Base-by-base conservation (phyloP, 2,329 filamentous ascomycete genomes). In the Alternaria postmessia region DNA sequence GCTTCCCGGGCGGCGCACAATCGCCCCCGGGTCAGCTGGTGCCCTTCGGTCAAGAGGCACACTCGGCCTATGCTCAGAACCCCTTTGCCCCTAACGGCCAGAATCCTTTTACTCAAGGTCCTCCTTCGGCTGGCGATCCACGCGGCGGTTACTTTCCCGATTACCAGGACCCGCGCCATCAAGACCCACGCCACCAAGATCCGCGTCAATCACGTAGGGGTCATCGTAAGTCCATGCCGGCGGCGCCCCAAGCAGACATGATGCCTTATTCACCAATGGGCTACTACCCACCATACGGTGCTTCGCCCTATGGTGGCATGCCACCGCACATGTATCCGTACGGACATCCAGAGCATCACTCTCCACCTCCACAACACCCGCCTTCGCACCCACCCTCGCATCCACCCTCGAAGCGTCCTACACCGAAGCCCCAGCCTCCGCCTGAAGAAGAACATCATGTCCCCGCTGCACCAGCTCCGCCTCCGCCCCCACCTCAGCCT, bases 131-230 rank as follows among this genome's bases (percentile, higher is more conserved):
- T 16, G 66, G 47, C 24, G 67, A 66, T 5, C 63, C 59, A 39
- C 59, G 65, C 22, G 64, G 60, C 44, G 74, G 78, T 63, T 82
- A 81, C 67, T 82, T 82, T 53, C 64, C 66, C 30, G 70, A 66
- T 14, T 66, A 66, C 47, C 61, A 56, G 51, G 62, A 60, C 22
- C 53, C 57, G 16, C 51, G 44, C n/a, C 47, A 64, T 51, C 59
- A 55, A 42, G 60, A 58, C 28, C 59, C 56, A 11, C 54, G 48
- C 20, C 43, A 53, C 18, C 57, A 61, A 24, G 53, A 56, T 22
- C 53, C 51, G 7, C 60, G 62, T 34, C 68, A 65, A 16, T 51
- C 56, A 51, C 64, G 67, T 39, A 70, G 67, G 51, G 59, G 65
- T 24, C 73, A 78, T 58, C 74, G 74, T 57, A 74, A 75, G 55